These are phyloP conservation scores for Apiospora hydei DNA, from an alignment of 2,329 filamentous ascomycete species.

Conservation along the genomic window DNA sequence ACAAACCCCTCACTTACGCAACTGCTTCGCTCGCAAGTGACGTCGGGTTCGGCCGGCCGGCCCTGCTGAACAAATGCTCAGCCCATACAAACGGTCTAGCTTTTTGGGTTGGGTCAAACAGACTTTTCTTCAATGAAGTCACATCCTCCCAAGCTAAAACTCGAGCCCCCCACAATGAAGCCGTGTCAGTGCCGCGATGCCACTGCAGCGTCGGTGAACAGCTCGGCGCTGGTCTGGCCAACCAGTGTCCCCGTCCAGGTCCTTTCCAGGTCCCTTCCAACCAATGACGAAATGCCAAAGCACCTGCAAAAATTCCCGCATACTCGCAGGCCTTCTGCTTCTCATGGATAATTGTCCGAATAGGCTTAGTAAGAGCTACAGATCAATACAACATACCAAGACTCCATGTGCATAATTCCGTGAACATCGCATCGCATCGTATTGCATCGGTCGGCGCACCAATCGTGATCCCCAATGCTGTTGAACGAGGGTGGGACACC, in stretches of 20 bases:
- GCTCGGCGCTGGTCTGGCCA: background rate
- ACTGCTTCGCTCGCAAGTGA: background rate
- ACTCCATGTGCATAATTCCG: conserved; percentile 3
- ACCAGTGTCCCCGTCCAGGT: background rate
- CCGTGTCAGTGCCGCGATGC: conserved; percentile 24
- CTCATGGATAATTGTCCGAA: conserved; percentile 2
- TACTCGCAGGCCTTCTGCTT: background rate
- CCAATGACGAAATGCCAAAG: conserved; percentile 25
- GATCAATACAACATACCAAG: background rate
- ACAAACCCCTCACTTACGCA: conserved; percentile 7
- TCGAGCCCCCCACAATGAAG: conserved; percentile 24
- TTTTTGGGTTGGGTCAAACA: conserved; percentile 18
- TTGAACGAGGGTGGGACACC: background rate
- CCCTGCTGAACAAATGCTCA: conserved; percentile 1
- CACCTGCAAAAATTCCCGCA: conserved; percentile 22
- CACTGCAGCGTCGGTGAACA: conserved; percentile 16
- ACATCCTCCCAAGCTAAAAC: conserved; percentile 23
- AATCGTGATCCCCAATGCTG: conserved; percentile 1
- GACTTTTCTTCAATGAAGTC: conserved; percentile 26
- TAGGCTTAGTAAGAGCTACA: background rate
- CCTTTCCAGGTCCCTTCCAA: background rate
- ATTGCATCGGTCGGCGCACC: background rate
- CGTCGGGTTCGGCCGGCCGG: conserved; percentile 3
- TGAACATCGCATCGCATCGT: background rate
- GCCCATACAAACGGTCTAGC: conserved; percentile 13